Base-by-base conservation (phyloP, 1,139 yeast species). In the Maudiozyma humilis region DNA sequence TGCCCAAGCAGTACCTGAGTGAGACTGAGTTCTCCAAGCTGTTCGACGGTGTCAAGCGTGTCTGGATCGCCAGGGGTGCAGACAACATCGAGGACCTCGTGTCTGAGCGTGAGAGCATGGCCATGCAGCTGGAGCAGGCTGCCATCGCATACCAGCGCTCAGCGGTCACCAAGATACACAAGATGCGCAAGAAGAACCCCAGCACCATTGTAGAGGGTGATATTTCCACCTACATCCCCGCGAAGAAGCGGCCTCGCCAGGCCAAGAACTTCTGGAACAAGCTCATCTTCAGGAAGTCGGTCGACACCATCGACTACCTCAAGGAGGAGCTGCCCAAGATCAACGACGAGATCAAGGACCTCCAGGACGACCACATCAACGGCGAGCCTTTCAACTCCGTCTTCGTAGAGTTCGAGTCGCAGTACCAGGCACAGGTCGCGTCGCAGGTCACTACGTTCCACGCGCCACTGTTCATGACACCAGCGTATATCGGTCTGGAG, bases 361-460 rank as follows among this genome's bases (percentile, higher is more conserved):
- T 76, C 52, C 96, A 87, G 67, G 66, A 69, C 47, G 68, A 71
- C 8, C 79, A 78, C 56, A 62, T 73, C 37, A 79, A 59, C 15
- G 59, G 56, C 13, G 59, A 67, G 30, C 68, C 73, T 17, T 60
- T 65, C 55, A 66, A 83, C 44, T 83, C 96, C 32, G 95, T 84
- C 16, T 88, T 91, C 60, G 73, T 89, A 42, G 91, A 85, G 61
- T 91, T 91, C 64, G 79, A 84, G 44, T 76, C 88, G 47, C 96
- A 88, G 65, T 79, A 82, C 58, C 86, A 86, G 56, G 86, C 93
- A 34, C 96, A 89, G 66, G 71, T 81, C 52, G 97, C 96, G n/a
- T 79, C 72, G 60, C 97, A 89, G 66, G 77, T 85, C 23, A 68
- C 78, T 45, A 78, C 87, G 12, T 81, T 76, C 64, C 82, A 82